Conservation (phyloP, 2,329 filamentous ascomycete genomes). For the Aspergillus novofumigatus region DNA sequence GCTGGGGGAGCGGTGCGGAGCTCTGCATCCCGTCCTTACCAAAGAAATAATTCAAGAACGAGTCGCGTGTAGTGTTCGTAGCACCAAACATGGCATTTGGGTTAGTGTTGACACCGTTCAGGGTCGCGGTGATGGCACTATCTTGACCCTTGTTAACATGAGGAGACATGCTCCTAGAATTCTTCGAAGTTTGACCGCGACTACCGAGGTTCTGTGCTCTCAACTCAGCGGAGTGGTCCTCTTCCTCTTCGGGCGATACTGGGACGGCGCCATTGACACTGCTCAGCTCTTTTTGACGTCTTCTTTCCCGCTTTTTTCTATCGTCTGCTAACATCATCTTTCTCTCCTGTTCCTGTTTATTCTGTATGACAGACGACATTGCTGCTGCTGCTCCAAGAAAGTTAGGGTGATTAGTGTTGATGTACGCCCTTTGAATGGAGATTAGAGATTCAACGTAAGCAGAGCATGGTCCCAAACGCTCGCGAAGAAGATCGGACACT, state of each 20-base stretch:
- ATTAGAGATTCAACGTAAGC: slow-evolving; percentile 94
- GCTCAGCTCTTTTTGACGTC: slow-evolving; percentile 77
- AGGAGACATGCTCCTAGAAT: slow-evolving; percentile 76
- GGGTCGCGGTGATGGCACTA: slow-evolving; percentile 62
- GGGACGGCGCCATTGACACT: slow-evolving; percentile 61
- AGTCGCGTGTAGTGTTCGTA: slow-evolving; percentile 68
- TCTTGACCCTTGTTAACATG: slow-evolving; percentile 60
- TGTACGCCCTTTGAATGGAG: slow-evolving; percentile 94
- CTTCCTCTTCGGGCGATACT: slow-evolving; percentile 62
- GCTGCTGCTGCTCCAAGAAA: slow-evolving; percentile 94
- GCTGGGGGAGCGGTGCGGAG: slow-evolving; percentile 41
- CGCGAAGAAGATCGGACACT: slow-evolving; percentile 89
- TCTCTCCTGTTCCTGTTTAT: slow-evolving; percentile 90
- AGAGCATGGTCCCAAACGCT: slow-evolving; percentile 84
- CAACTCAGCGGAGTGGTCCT: slow-evolving; percentile 58
- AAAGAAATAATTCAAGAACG: slow-evolving; percentile 98
- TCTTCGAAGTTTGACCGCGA: slow-evolving; percentile 59
- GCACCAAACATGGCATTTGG: slow-evolving; percentile 62
- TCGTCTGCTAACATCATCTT: slow-evolving; percentile 77
- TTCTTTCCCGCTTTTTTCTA: slow-evolving; percentile 76
- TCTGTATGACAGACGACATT: slow-evolving; percentile 94
- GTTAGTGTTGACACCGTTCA: slow-evolving; percentile 62
- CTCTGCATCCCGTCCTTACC: slow-evolving; percentile 71
- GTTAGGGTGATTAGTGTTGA: slow-evolving; percentile 99
- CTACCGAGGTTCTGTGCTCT: slow-evolving; percentile 51